phyloP scores from a whole-genome alignment of 768 basidiomycete genomes.

The Rhizopogon rudus region DNA sequence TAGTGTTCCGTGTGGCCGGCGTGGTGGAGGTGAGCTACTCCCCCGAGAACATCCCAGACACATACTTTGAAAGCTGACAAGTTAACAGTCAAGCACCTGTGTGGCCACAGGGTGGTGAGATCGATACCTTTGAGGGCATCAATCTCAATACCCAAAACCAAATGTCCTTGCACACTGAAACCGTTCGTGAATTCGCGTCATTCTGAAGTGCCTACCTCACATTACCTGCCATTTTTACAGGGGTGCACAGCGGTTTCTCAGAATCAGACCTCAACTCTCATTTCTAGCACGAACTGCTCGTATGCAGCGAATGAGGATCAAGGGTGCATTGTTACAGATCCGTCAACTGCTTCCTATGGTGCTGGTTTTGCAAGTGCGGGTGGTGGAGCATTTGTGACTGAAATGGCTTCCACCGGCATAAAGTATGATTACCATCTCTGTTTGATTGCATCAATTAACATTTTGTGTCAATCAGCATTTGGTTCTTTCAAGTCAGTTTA shows the following conservation, averaged over 20 bases:
- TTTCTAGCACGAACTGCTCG: conserved; percentile 58
- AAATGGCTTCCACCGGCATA: conserved; percentile 61
- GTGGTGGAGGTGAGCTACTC: conserved; percentile 37
- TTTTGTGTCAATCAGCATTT: conserved; percentile 14
- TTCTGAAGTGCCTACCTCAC: background rate
- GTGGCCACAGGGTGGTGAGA: conserved; percentile 68
- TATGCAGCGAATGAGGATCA: conserved; percentile 49
- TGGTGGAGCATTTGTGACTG: conserved; percentile 75
- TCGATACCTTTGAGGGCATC: conserved; percentile 81
- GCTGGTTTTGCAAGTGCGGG: conserved; percentile 57
- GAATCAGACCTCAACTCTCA: conserved; percentile 43
- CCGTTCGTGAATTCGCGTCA: conserved; percentile 26
- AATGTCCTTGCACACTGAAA: conserved; percentile 69
- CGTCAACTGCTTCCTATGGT: conserved; percentile 55
- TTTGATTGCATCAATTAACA: background rate
- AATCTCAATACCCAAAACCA: conserved; percentile 63
- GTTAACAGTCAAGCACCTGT: conserved; percentile 39
- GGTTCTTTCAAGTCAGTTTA: conserved; percentile 26
- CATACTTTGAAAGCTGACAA: background rate
- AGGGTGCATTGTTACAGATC: conserved; percentile 62
- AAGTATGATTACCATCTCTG: conserved; percentile 33
- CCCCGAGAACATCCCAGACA: background rate
- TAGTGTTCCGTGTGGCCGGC: conserved; percentile 74
- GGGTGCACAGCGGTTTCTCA: conserved; percentile 52
- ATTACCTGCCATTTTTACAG: conserved; percentile 12